These are phyloP conservation scores for Trametes polyzona DNA, from an alignment of 1,284 basidiomycete species.

Conservation along the genomic window DNA sequence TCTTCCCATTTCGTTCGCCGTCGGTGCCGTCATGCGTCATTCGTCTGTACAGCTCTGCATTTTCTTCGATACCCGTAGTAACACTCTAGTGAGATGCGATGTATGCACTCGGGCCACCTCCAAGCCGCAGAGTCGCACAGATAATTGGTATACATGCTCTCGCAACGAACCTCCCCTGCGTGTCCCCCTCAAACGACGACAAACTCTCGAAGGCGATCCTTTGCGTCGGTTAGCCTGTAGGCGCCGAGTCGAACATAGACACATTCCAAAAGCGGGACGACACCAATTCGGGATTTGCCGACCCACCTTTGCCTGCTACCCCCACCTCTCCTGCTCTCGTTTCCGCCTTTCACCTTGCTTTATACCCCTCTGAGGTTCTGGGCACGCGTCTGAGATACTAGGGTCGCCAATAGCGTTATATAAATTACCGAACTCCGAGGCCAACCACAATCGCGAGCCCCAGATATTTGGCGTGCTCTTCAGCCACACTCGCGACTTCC, in stretches of 20 bases:
- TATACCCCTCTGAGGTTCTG: background rate
- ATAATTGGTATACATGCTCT: background rate
- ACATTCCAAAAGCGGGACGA: conserved; percentile 16
- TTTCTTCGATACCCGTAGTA: conserved; percentile 34
- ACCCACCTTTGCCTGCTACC: conserved; percentile 16
- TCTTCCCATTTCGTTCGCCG: conserved; percentile 6
- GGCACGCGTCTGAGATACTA: background rate
- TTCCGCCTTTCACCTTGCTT: conserved; percentile 1
- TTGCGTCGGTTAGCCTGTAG: too few species aligned
- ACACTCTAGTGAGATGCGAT: conserved; percentile 28
- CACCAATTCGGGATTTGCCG: conserved; percentile 23
- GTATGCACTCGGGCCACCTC: conserved; percentile 8
- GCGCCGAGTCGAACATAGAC: conserved; percentile 10
- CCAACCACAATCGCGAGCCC: background rate
- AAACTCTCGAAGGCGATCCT: too few species aligned
- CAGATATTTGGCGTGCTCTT: conserved; percentile 3
- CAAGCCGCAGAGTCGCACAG: background rate
- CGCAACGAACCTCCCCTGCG: background rate
- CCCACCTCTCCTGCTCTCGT: conserved; percentile 6
- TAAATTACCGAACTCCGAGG: background rate
- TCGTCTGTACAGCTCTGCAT: conserved; percentile 31
- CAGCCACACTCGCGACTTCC: conserved; percentile 28
- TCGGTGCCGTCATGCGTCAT: conserved; percentile 14
- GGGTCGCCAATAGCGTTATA: background rate
- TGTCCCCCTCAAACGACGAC: background rate